Evolutionary conservation across 2,329 filamentous ascomycete genomes (phyloP), one percentile per base, ranked within the genome.

Genomic region (Colletotrichum aenigma): DNA sequence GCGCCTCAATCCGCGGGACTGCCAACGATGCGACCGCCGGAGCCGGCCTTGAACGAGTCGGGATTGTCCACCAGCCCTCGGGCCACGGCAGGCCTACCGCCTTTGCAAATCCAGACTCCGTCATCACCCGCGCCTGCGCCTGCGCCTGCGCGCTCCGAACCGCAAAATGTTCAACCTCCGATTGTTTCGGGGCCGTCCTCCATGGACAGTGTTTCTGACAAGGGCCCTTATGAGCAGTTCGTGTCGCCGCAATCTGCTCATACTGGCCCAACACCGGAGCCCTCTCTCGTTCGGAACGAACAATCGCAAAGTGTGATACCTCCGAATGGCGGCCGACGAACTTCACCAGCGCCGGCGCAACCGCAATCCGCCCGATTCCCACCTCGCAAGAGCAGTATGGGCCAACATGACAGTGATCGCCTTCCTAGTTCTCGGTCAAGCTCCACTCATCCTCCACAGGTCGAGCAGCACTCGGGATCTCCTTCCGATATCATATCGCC

Each of bases 351-450:
- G 13, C 71, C 66, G 24, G 38, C 34, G 78, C 80, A 76, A 77
- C 77, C 66, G 78, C 79, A 21, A 80, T 80, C 32, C 78, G 86
- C 86, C 4, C 86, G 86, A 64, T 92, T 90, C 74, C 91, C 92
- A 12, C 88, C 90, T 10, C 87, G 92, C 43, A 92, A 93, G 82
- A 92, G 90, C 81, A 94, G 92, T 79, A 85, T 93, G 79, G 87
- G 87, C 71, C 88, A 89, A 79, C 83, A 83, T 16, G 84, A 83
- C 28, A 78, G 81, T n/a, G 81, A 83, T 7, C 66, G 24, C 16
- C 65, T 56, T 24, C 75, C 82, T 5, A 79, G 78, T 61, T 83
- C 84, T 13, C 80, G 81, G 21, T 80, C 82, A 1, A 80, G 77
- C 28, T 83, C 81, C n/a, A 78, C 76, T 28, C 78, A 80, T 30